Percentiles rank a stretch among this genome's conserved stretches.
phyloP scores from a whole-genome alignment of 495 filamentous ascomycete species.

The Penicillium chermesinum region DNA sequence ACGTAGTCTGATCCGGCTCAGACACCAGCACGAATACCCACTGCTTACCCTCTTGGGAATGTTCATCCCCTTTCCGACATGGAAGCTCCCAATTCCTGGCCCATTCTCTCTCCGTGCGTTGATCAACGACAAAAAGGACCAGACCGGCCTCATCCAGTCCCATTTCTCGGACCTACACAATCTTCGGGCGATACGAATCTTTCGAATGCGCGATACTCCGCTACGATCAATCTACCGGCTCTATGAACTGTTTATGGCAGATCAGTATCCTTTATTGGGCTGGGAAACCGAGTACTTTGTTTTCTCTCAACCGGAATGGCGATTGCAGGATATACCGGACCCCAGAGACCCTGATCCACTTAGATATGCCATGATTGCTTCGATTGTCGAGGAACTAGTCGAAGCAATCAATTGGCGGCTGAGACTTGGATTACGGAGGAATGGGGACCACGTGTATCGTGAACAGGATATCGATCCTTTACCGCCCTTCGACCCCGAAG shows the following conservation, averaged over 20 bases:
- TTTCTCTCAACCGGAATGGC: conserved; percentile 28
- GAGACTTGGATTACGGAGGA: conserved; percentile 30
- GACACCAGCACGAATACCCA: conserved; percentile 19
- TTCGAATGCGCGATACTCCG: conserved; percentile 32
- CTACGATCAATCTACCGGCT: conserved; percentile 36
- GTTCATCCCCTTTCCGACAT: conserved; percentile 23
- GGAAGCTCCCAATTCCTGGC: conserved; percentile 20
- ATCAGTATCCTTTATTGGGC: conserved; percentile 20
- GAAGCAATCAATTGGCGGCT: conserved; percentile 39
- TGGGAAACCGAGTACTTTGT: conserved; percentile 35
- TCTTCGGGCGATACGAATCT: conserved; percentile 28
- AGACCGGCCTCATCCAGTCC: conserved; percentile 15
- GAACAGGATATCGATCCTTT: conserved; percentile 18
- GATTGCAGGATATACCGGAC: conserved; percentile 26
- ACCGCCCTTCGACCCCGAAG: conserved; percentile 21
- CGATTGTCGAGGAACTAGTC: conserved; percentile 30
- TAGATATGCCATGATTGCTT: conserved; percentile 38
- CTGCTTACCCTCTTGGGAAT: conserved; percentile 20
- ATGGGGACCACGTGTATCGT: conserved; percentile 23
- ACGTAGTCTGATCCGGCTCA: conserved; percentile 19
- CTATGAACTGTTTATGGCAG: conserved; percentile 29
- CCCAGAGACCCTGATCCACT: conserved; percentile 30
- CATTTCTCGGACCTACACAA: conserved; percentile 16
- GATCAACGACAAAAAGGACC: conserved; percentile 6
- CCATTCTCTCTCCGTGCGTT: conserved; percentile 11